Conservation (phyloP, 2,329 filamentous ascomycete genomes). For the Chrysoporthe puriensis region DNA sequence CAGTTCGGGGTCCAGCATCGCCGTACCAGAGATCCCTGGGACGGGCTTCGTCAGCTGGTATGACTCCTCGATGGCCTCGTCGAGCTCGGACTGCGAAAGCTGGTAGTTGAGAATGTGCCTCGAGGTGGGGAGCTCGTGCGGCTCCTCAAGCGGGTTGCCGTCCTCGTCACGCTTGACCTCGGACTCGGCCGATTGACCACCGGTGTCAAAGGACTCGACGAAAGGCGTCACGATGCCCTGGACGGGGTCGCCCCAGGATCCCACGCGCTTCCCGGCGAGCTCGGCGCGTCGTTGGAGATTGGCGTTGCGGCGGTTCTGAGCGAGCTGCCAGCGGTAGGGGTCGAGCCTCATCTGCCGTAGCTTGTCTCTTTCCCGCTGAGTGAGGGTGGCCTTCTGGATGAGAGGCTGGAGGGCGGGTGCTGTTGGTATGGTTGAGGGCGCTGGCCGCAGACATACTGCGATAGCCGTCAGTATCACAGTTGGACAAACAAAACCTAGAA, state of each 20-base stretch:
- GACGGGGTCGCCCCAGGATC: slow-evolving; percentile 75
- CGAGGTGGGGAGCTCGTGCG: slow-evolving; percentile 50
- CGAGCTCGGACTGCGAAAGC: slow-evolving; percentile 69
- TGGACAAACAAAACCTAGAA: slow-evolving; percentile 31
- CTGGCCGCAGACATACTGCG: slow-evolving; percentile 64
- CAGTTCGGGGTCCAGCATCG: slow-evolving; percentile 1
- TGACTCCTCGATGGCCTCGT: slow-evolving; percentile 68
- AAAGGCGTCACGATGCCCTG: slow-evolving; percentile 81
- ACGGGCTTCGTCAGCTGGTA: slow-evolving; percentile 67
- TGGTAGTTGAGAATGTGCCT: slow-evolving; percentile 73
- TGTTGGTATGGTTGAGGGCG: slow-evolving; percentile 38
- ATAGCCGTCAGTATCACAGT: slow-evolving; percentile 30
- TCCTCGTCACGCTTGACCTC: slow-evolving; percentile 44
- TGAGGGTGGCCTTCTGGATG: slow-evolving; percentile 67
- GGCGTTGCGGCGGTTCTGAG: slow-evolving; percentile 80
- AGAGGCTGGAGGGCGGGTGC: slow-evolving; percentile 59
- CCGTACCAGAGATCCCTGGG: not conserved
- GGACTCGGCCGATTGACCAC: slow-evolving; percentile 50
- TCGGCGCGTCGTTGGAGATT: slow-evolving; percentile 77
- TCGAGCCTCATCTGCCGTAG: slow-evolving; percentile 72
- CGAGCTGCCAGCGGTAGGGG: slow-evolving; percentile 80
- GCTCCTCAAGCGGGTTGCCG: slow-evolving; percentile 45
- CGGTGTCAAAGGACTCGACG: slow-evolving; percentile 77
- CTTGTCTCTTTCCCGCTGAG: slow-evolving; percentile 65
- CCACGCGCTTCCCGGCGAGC: slow-evolving; percentile 66